Evolutionary conservation across 139 green algal genomes (phyloP), one percentile per base, ranked within the genome.

Genomic region (Volvox africanus): DNA sequence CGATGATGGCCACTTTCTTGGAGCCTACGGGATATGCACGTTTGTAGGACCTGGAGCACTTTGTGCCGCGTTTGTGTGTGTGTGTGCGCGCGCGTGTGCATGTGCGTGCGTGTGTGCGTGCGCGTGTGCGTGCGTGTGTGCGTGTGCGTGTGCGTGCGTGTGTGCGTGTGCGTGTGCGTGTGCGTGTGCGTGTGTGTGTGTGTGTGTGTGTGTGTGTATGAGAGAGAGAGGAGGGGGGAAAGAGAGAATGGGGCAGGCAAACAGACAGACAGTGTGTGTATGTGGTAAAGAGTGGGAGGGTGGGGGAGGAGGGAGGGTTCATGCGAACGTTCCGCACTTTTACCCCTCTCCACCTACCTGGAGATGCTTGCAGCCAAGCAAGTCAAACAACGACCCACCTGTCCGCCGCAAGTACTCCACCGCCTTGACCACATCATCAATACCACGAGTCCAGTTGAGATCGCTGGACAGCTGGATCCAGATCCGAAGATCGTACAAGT

Each of bases 381-480:
- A 5, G 9, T 55, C 44, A 55, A 9, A 9, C 44, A 55, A 55
- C 44, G 44, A 55, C 50, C 13, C 94, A 75, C 86, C 85, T 0
- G 77, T 86, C 12, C 89, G 35, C 0, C 92, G 83, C 37, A 97
- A 87, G 67, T 90, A 96, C 61, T 95, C 30, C 22, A 91, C 95
- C 20, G 95, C 95, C 21, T 88, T 18, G 32, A 88, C 93, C 35
- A 97, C 93, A 88, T 97, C 94, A 14, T 96, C 86, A 6, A 95
- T 83, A 16, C 95, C 95, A 1, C 30, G 17, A 2, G 71, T 85
- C 69, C 88, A 97, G 92, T 97, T 95, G 82, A 97, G 92, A 85
- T 96, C 94, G 69, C 75, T 79, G 71, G 95, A 86, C 65, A 96
- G 65, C 65, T 87, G 78, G 44, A 55, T 55, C 44, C 44, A 55